Conservation (phyloP, 1,139 yeast species). For the Candida tunisiensis region DNA sequence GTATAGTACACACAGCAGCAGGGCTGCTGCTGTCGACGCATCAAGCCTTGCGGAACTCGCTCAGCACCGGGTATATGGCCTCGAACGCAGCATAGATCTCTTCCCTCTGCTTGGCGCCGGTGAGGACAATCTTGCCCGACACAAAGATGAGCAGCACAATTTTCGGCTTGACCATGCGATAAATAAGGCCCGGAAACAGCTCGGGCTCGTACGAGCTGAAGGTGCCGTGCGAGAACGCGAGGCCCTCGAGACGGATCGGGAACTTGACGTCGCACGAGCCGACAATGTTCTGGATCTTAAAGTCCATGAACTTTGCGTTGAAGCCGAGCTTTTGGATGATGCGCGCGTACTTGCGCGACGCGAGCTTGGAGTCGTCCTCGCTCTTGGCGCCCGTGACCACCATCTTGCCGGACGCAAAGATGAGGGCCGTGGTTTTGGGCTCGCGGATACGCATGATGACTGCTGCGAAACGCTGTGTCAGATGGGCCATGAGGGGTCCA, state of each 20-base stretch:
- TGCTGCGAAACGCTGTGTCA: slow-evolving; percentile 79
- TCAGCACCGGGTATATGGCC: slow-evolving; percentile 93
- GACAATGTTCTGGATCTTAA: slow-evolving; percentile 93
- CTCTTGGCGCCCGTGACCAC: slow-evolving; percentile 99
- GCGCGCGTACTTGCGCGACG: slow-evolving; percentile 94
- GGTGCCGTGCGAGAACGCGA: slow-evolving; percentile 97
- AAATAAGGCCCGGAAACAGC: slow-evolving; percentile 92
- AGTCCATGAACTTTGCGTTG: slow-evolving; percentile 82
- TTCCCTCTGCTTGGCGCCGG: slow-evolving; percentile 99
- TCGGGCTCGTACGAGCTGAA: slow-evolving; percentile 98
- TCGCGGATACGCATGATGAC: slow-evolving; percentile 99
- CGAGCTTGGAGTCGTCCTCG: slow-evolving; percentile 93
- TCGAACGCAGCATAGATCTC: slow-evolving; percentile 97
- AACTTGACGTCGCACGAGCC: slow-evolving; percentile 96
- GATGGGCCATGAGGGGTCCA: slow-evolving; percentile 2
- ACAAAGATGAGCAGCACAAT: slow-evolving; percentile 91
- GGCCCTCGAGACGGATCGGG: slow-evolving; percentile 93
- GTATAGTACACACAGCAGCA: too few species aligned
- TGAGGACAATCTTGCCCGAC: slow-evolving; percentile 91
- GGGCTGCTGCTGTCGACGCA: background rate
- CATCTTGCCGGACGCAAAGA: slow-evolving; percentile 98
- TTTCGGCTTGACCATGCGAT: slow-evolving; percentile 99
- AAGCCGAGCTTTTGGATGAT: slow-evolving; percentile 96
- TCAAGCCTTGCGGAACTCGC: slow-evolving; percentile 85
- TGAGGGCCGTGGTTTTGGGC: slow-evolving; percentile 95